A percentile compares a stretch with the other conserved stretches of the same genome.
phyloP scores from a whole-genome alignment of 2,329 filamentous ascomycete genomes.

The Dactylellina sp. region DNA sequence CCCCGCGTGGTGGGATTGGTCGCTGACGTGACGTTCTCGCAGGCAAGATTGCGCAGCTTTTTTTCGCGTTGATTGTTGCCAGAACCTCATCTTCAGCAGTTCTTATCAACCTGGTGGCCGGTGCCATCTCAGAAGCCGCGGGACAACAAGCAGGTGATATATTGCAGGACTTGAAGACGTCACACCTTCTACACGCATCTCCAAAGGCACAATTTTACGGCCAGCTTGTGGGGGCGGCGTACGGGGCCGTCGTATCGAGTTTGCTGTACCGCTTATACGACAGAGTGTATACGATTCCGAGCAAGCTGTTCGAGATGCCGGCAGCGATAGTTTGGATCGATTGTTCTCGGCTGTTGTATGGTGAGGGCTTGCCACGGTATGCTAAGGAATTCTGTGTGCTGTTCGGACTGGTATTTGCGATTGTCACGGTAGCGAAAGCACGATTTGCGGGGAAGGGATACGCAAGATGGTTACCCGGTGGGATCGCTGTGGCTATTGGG shows the following conservation, averaged over 20 bases:
- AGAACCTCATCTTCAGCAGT: constrained; percentile 83
- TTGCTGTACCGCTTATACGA: constrained; percentile 91
- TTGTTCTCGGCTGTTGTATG: constrained; percentile 91
- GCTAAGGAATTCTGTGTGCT: constrained; percentile 82
- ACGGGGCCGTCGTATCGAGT: constrained; percentile 86
- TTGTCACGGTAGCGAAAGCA: constrained; percentile 73
- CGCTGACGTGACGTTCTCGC: constrained; percentile 69
- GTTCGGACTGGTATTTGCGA: constrained; percentile 79
- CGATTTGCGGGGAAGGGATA: constrained; percentile 69
- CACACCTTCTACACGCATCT: constrained; percentile 88
- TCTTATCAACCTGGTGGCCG: constrained; percentile 94
- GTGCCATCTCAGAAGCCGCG: constrained; percentile 84
- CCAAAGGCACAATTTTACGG: constrained; percentile 97
- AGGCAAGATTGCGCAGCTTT: constrained; percentile 92
- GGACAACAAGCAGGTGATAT: constrained; percentile 95
- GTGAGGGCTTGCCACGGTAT: constrained; percentile 85
- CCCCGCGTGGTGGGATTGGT: background rate
- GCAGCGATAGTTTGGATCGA: constrained; percentile 98
- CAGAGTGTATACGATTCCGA: constrained; percentile 86
- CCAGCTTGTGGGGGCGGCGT: constrained; percentile 88
- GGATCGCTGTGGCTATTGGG: constrained; percentile 92
- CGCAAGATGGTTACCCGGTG: constrained; percentile 76
- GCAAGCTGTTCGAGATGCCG: constrained; percentile 89
- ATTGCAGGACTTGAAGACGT: constrained; percentile 97
- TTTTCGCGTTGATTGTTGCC: constrained; percentile 91